Evolutionary conservation across 768 basidiomycete genomes (phyloP).

Genomic region (Dacryopinax primogenitus): DNA sequence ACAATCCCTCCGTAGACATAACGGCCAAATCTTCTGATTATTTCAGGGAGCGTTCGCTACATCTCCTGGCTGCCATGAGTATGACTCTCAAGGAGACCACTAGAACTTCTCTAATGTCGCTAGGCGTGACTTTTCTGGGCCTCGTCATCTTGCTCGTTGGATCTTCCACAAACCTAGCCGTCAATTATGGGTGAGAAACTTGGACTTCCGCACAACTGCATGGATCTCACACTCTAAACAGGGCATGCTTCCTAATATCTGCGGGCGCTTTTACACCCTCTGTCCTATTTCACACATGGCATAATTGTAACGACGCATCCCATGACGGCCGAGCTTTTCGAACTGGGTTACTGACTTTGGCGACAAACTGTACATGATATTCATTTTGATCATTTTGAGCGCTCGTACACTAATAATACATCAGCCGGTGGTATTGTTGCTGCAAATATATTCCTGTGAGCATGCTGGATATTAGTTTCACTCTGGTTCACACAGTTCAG

Average conservation of each 20-base stretch:
- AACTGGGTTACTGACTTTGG: not conserved
- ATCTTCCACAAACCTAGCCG: not conserved
- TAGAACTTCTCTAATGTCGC: not conserved
- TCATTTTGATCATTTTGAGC: not conserved
- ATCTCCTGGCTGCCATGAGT: not conserved
- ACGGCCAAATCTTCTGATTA: not conserved
- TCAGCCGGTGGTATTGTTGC: not conserved
- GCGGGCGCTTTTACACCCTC: not conserved
- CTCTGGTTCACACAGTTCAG: not conserved
- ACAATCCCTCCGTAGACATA: not conserved
- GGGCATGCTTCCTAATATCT: not conserved
- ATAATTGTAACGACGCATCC: not conserved
- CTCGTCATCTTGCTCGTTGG: not conserved
- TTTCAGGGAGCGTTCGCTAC: not conserved
- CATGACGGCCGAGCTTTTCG: not conserved
- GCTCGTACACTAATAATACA: not conserved
- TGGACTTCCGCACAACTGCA: not conserved
- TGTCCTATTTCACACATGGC: not conserved
- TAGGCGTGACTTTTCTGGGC: not conserved
- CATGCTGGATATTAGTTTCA: not conserved
- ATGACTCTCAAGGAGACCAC: not conserved
- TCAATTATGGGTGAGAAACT: not conserved
- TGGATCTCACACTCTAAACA: not conserved
- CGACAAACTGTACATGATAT: not conserved
- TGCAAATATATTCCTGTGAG: not conserved